Evolutionary conservation across 2,329 filamentous ascomycete genomes (phyloP).

Genomic region (Pseudonectria foliicola): DNA sequence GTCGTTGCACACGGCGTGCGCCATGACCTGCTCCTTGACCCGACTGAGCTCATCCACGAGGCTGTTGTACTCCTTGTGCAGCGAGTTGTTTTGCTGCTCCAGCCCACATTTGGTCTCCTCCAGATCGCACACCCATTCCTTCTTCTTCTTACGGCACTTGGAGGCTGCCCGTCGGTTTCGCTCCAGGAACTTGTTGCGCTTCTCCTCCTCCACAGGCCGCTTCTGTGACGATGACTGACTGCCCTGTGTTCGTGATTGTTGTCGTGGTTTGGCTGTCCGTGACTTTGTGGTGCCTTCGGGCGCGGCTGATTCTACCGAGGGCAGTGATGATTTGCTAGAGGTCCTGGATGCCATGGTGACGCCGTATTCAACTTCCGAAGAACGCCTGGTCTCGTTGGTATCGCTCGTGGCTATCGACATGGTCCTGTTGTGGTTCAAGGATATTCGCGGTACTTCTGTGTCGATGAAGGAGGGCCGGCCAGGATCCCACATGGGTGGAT

Average conservation of each 20-base stretch:
- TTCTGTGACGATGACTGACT: not conserved
- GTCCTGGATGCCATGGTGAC: too few relatives aligned
- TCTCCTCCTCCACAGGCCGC: constrained; percentile 20
- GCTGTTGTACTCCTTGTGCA: constrained; percentile 36
- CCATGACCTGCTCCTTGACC: constrained; percentile 46
- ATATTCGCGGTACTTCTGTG: too few relatives aligned
- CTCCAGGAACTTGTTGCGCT: constrained; percentile 54
- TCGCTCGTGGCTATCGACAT: too few relatives aligned
- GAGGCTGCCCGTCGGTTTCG: constrained; percentile 66
- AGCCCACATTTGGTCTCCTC: constrained; percentile 38
- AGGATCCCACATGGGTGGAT: constrained; percentile 8
- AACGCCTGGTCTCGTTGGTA: too few relatives aligned
- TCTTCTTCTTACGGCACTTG: constrained; percentile 65
- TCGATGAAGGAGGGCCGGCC: not conserved
- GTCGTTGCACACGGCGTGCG: constrained; percentile 45
- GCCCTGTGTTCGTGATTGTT: too few relatives aligned
- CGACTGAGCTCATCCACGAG: constrained; percentile 38
- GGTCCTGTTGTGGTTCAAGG: too few relatives aligned
- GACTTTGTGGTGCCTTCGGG: too few relatives aligned
- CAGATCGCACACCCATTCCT: constrained; percentile 44
- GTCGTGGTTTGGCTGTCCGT: too few relatives aligned
- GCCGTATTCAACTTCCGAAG: too few relatives aligned
- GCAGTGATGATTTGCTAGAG: too few relatives aligned
- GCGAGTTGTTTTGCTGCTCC: constrained; percentile 35
- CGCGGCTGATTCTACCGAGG: too few relatives aligned